These are phyloP conservation scores for Hypericum androsaemum DNA, from an alignment of 345 rosid species.

Conservation along the genomic window DNA sequence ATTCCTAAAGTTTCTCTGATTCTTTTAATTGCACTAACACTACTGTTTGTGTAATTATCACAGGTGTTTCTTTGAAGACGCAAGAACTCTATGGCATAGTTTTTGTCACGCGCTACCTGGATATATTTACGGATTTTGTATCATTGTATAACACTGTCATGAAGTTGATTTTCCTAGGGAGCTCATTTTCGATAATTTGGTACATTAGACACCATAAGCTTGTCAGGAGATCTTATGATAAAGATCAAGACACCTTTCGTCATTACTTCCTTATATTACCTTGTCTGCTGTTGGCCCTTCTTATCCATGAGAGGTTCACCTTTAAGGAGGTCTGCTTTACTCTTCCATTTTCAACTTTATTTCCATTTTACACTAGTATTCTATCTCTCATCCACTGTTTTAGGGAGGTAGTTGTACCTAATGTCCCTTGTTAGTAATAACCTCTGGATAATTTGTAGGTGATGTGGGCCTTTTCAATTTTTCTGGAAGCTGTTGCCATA, in stretches of 20 bases:
- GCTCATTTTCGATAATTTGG: conserved; percentile 79
- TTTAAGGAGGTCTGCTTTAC: conserved; percentile 47
- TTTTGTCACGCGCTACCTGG: conserved; percentile 66
- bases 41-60: background rate
- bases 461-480: conserved; percentile 68
- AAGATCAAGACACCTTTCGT: conserved; percentile 63
- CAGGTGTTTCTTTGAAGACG: conserved; percentile 84
- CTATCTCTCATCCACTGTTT: background rate
- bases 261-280: conserved; percentile 54
- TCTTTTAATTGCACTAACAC: background rate
- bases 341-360: background rate
- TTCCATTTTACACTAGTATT: background rate
- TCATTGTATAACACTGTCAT: conserved; percentile 63
- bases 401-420: background rate
- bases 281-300: conserved; percentile 55
- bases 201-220: conserved; percentile 64
- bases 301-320: conserved; percentile 56
- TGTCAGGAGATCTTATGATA: conserved; percentile 66
- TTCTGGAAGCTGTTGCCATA: conserved; percentile 75
- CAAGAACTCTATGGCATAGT: conserved; percentile 74
- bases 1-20: background rate
- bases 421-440: background rate
- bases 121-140: conserved; percentile 57
- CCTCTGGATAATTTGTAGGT: conserved; percentile 29
- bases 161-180: conserved; percentile 77